Evolutionary conservation across 192 early-diverging fungal genomes (phyloP).

Genomic region (Blastocladiella britannica): DNA sequence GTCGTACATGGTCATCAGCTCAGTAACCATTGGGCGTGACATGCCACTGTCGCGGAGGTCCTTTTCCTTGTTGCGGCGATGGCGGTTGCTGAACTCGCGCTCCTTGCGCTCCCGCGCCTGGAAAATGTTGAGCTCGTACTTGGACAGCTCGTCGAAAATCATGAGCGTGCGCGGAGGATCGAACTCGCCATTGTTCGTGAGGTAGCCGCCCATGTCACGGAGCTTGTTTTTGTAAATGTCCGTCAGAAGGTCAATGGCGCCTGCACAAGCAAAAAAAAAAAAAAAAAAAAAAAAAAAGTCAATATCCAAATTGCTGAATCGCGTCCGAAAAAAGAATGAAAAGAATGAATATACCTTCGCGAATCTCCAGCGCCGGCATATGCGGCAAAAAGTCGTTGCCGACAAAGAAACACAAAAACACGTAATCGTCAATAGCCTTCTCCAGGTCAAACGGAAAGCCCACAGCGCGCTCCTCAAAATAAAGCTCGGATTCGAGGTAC

Average conservation of each 20-base stretch:
- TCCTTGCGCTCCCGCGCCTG: constrained; percentile 16
- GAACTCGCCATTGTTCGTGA: constrained; percentile 65
- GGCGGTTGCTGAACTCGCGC: no score
- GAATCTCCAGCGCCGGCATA: constrained; percentile 80
- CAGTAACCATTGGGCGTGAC: no score
- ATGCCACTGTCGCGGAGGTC: no score
- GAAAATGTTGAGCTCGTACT: constrained; percentile 24
- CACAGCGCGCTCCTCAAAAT: neutral
- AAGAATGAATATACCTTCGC: constrained; percentile 44
- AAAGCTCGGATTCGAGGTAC: constrained; percentile 78
- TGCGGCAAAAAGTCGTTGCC: constrained; percentile 97
- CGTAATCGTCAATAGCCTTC: constrained; percentile 88
- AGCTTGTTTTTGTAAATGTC: constrained; percentile 35
- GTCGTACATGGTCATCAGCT: constrained; percentile 15
- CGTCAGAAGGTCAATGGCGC: constrained; percentile 24
- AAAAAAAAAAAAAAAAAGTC: neutral
- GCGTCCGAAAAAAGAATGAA: constrained; percentile 35
- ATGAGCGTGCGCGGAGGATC: constrained; percentile 18
- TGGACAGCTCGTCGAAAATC: constrained; percentile 27
- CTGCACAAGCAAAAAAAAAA: neutral
- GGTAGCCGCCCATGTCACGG: constrained; percentile 48
- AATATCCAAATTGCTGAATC: neutral
- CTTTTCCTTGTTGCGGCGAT: no score
- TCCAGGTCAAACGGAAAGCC: constrained; percentile 54
- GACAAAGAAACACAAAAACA: constrained; percentile 80